phyloP scores from a whole-genome alignment of 148 eudicot genomes.

The Rhododendron ovatum region DNA sequence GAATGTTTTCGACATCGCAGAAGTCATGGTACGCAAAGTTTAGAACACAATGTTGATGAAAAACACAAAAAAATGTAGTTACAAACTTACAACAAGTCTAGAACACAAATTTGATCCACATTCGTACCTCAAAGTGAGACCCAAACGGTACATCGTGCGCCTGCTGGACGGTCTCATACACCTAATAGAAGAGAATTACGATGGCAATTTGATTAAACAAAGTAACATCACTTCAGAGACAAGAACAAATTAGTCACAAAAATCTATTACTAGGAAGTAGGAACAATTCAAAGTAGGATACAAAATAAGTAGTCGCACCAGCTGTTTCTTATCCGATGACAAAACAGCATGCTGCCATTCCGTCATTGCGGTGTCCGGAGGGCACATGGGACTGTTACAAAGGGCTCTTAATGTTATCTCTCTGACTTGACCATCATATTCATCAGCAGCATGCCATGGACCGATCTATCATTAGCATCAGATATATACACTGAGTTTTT shows the following conservation, averaged over 20 bases:
- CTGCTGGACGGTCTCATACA: constrained; percentile 92
- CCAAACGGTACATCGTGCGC: constrained; percentile 98
- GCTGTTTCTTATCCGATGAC: constrained; percentile 58
- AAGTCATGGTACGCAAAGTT: constrained; percentile 28
- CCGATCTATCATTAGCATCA: constrained; percentile 50
- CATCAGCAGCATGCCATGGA: constrained; percentile 84
- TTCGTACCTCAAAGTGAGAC: constrained; percentile 77
- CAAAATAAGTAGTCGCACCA: constrained; percentile 31
- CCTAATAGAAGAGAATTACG: constrained; percentile 32
- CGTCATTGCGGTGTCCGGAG: constrained; percentile 88
- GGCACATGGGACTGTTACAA: constrained; percentile 95
- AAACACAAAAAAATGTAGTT: background rate
- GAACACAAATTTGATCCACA: background rate
- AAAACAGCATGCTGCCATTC: constrained; percentile 81
- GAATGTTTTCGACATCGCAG: background rate
- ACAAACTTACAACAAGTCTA: background rate
- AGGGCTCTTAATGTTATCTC: constrained; percentile 69
- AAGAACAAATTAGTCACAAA: background rate
- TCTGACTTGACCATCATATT: constrained; percentile 91
- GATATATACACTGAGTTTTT: background rate
- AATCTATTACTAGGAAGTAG: background rate
- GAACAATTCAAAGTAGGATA: constrained; percentile 8
- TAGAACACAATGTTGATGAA: background rate
- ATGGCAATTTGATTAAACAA: background rate
- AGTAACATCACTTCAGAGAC: background rate